A percentile compares a stretch with the other conserved stretches of the same genome.
Evolutionary conservation across 78 protist species (phyloP).

Genomic region (Emiliania huxleyi): DNA sequence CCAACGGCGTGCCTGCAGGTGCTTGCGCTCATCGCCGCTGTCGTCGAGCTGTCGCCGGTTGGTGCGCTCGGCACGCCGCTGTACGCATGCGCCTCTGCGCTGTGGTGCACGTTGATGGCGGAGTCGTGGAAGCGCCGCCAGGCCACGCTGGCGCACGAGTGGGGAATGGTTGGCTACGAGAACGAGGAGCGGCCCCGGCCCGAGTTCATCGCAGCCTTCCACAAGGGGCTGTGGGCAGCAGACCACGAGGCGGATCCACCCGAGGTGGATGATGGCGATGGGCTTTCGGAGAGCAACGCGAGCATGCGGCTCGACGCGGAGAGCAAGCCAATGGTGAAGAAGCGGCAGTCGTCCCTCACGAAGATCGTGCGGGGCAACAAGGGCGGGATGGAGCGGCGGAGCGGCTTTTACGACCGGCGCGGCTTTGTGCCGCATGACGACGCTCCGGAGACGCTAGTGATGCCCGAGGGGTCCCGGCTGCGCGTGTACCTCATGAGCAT

Average conservation of each 20-base stretch:
- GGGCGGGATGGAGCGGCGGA: background rate
- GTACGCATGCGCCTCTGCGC: background rate
- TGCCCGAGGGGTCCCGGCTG: background rate
- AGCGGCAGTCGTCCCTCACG: background rate
- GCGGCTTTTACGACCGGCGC: background rate
- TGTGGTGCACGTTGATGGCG: slow-evolving; percentile 34
- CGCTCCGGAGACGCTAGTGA: background rate
- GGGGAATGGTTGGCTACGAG: background rate
- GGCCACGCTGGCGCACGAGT: background rate
- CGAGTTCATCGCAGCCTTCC: background rate
- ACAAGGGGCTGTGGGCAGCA: background rate
- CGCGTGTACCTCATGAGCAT: background rate
- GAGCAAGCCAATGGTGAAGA: background rate
- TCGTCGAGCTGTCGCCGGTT: no score
- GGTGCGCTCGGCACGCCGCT: no score
- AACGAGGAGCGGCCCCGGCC: background rate
- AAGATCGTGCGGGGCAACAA: background rate
- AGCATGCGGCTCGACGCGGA: background rate
- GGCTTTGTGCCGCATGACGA: background rate
- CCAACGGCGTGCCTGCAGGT: no score
- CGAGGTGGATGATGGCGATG: background rate
- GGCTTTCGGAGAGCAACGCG: background rate
- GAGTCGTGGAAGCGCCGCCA: slow-evolving; percentile 58
- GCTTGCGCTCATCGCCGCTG: no score
- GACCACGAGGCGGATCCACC: background rate